Conservation (phyloP, 345 rosid species). For the Eucalyptus microcorys region DNA sequence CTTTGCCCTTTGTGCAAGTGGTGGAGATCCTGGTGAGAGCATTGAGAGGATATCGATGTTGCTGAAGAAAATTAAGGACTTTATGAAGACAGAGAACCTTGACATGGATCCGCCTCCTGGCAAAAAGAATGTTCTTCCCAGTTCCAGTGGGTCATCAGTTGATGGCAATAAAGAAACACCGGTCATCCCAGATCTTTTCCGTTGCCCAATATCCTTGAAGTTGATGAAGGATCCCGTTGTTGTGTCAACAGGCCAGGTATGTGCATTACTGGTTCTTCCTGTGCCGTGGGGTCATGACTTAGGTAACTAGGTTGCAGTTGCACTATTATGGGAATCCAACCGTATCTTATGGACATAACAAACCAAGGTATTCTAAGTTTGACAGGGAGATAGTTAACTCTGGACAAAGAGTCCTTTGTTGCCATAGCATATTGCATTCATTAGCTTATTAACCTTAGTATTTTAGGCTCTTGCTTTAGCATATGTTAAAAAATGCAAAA, state of each 20-base stretch:
- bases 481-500: neutral
- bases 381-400: neutral
- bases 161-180: constrained; percentile 47
- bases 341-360: neutral
- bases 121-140: constrained; percentile 18
- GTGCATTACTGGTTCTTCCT: neutral
- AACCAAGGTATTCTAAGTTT: neutral
- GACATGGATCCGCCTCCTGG: constrained; percentile 22
- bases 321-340: neutral
- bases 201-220: constrained; percentile 95
- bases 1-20: constrained; percentile 17
- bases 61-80: constrained; percentile 68
- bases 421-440: neutral
- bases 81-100: constrained; percentile 62
- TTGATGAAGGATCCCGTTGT: constrained; percentile 96
- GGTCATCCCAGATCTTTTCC: constrained; percentile 83
- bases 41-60: constrained; percentile 81
- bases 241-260: constrained; percentile 96
- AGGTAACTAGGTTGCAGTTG: neutral
- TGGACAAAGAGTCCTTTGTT: neutral
- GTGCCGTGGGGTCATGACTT: neutral
- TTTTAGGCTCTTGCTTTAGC: neutral
- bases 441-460: neutral
- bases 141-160: constrained; percentile 37
- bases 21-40: constrained; percentile 62